Percentiles rank a stretch among this genome's conserved stretches.
Evolutionary conservation across 2,329 filamentous ascomycete genomes (phyloP).

Genomic region (Botryotinia globosa): DNA sequence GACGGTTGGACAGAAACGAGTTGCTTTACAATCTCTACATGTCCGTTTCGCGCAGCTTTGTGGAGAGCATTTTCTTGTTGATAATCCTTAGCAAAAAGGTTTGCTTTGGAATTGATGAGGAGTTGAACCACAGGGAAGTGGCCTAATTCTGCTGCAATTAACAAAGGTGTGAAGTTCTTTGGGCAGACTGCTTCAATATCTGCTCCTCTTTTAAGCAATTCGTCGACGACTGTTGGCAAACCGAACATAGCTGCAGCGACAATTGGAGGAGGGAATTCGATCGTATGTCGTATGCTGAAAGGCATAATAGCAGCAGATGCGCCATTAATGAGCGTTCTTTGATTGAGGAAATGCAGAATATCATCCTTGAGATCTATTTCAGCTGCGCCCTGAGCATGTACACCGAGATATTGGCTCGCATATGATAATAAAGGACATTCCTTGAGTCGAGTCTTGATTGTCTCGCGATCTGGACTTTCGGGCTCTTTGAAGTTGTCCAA

Average conservation of each 20-base stretch:
- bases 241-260: neutral
- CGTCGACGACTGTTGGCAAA: neutral
- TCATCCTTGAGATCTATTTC: neutral
- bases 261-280: neutral
- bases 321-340: neutral
- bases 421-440: conserved; percentile 37
- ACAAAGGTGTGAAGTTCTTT: conserved; percentile 3
- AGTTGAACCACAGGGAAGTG: neutral
- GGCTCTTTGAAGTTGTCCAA: conserved; percentile 30
- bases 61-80: conserved; percentile 1
- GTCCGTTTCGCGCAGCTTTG: neutral
- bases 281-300: neutral
- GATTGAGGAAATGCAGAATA: conserved; percentile 3
- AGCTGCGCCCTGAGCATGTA: conserved; percentile 30
- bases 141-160: conserved; percentile 1
- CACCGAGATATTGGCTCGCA: conserved; percentile 37
- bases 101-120: neutral
- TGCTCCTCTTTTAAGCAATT: neutral
- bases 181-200: neutral
- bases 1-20: neutral
- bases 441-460: conserved; percentile 21
- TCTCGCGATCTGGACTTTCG: neutral
- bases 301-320: neutral
- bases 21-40: neutral
- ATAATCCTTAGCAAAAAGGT: conserved; percentile 6